phyloP scores from a whole-genome alignment of 306 rosid species.

The Cicer cuneatum region DNA sequence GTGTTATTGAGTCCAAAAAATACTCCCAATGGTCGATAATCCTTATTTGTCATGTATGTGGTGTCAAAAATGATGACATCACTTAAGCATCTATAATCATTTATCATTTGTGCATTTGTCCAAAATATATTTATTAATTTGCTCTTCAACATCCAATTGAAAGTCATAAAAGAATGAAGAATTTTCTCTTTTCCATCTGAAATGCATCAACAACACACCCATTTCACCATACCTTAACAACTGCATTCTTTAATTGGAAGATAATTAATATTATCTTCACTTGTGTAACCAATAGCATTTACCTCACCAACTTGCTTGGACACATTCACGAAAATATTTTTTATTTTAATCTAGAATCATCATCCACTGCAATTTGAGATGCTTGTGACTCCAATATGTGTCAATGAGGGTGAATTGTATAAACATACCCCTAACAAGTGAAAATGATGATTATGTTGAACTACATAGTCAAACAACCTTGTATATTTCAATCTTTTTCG shows the following conservation, averaged over 20 bases:
- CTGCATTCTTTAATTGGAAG: neutral
- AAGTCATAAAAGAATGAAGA: slow-evolving; percentile 8
- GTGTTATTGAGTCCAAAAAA: slow-evolving; percentile 10
- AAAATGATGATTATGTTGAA: neutral
- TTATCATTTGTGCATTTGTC: slow-evolving; percentile 6
- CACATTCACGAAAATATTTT: neutral
- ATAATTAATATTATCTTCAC: neutral
- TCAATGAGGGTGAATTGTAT: neutral
- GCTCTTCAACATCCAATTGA: neutral
- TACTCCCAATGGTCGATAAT: slow-evolving; percentile 8
- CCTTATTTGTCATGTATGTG: no score
- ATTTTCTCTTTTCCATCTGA: neutral
- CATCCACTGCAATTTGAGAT: neutral
- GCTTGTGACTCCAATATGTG: neutral
- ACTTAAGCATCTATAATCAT: neutral
- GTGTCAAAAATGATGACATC: neutral
- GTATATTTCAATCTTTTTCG: neutral
- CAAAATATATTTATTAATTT: slow-evolving; percentile 1
- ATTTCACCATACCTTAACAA: slow-evolving; percentile 6
- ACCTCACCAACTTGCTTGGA: neutral
- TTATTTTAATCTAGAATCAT: neutral
- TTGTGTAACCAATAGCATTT: neutral
- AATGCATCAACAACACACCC: neutral
- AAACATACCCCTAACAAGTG: neutral
- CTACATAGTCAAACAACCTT: neutral